Conservation (phyloP, 208 protist species). For the Leishmania tropica region DNA sequence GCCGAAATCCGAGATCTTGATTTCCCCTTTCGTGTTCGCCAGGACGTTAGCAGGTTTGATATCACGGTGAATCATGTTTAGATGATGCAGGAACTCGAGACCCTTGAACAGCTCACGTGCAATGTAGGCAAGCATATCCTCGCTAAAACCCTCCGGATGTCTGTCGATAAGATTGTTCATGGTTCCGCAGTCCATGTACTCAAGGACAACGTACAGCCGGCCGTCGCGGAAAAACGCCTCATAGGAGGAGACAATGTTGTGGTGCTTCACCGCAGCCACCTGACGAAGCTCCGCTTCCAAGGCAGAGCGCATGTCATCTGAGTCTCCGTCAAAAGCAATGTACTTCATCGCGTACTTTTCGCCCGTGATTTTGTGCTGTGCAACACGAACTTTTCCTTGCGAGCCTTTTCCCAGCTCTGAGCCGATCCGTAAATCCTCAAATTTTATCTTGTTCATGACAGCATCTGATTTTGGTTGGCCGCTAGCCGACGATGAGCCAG, state of each 20-base stretch:
- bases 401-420: slow-evolving; percentile 83
- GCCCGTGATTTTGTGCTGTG: slow-evolving; percentile 61
- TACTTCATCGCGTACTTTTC: slow-evolving; percentile 92
- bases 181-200: slow-evolving; percentile 92
- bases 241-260: slow-evolving; percentile 90
- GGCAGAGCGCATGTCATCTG: slow-evolving; percentile 66
- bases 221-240: slow-evolving; percentile 92
- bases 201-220: slow-evolving; percentile 85
- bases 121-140: slow-evolving; percentile 86
- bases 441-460: slow-evolving; percentile 80
- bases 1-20: slow-evolving; percentile 98
- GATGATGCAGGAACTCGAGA: slow-evolving; percentile 81
- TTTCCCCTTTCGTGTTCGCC: slow-evolving; percentile 93
- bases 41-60: slow-evolving; percentile 98
- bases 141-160: slow-evolving; percentile 67
- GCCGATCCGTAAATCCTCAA: slow-evolving; percentile 86
- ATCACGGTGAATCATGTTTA: slow-evolving; percentile 95
- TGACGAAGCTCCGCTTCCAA: slow-evolving; percentile 82
- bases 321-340: slow-evolving; percentile 76
- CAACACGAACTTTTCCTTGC: slow-evolving; percentile 88
- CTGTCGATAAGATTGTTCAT: slow-evolving; percentile 86
- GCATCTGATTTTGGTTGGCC: slow-evolving; percentile 39
- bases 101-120: slow-evolving; percentile 84
- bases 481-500: slow-evolving; percentile 16
- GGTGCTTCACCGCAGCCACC: slow-evolving; percentile 83